These are phyloP conservation scores for Crataegus laevigata DNA, from an alignment of 306 rosid genomes.

Conservation along the genomic window DNA sequence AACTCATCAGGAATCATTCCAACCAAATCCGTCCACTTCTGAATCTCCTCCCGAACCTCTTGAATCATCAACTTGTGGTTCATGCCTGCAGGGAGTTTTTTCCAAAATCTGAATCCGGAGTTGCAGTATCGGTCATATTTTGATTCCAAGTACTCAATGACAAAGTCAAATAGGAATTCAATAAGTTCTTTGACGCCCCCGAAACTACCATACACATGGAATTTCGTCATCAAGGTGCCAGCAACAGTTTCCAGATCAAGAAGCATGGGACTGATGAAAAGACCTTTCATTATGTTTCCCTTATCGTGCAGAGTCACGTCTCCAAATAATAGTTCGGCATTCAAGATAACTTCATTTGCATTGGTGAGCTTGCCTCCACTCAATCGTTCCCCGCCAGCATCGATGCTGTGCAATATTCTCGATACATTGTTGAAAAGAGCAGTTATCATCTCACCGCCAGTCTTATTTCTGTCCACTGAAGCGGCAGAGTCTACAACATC, in stretches of 20 bases:
- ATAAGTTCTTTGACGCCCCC: constrained; percentile 29
- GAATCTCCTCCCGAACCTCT: constrained; percentile 48
- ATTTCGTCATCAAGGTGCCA: constrained; percentile 26
- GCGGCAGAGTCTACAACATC: constrained; percentile 57
- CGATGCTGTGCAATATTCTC: constrained; percentile 24
- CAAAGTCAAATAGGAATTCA: constrained; percentile 54
- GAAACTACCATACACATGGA: constrained; percentile 1
- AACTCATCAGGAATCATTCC: constrained; percentile 68
- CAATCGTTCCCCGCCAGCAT: constrained; percentile 32
- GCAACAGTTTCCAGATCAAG: constrained; percentile 41
- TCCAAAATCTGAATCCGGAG: constrained; percentile 45
- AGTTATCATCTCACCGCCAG: constrained; percentile 19
- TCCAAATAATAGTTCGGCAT: constrained; percentile 59
- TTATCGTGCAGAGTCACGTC: neutral
- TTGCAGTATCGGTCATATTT: constrained; percentile 35
- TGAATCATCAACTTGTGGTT: constrained; percentile 26
- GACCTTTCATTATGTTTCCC: constrained; percentile 25
- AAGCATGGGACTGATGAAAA: constrained; percentile 32
- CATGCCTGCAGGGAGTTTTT: constrained; percentile 25
- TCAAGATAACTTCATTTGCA: constrained; percentile 47
- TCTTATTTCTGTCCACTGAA: constrained; percentile 31
- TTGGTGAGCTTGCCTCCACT: constrained; percentile 36
- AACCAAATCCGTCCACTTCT: constrained; percentile 46
- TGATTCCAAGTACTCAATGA: constrained; percentile 57
- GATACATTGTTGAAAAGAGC: constrained; percentile 33